These are phyloP conservation scores for Schwanniomyces etchellsii DNA, from an alignment of 1,139 yeast genomes.

Conservation along the genomic window DNA sequence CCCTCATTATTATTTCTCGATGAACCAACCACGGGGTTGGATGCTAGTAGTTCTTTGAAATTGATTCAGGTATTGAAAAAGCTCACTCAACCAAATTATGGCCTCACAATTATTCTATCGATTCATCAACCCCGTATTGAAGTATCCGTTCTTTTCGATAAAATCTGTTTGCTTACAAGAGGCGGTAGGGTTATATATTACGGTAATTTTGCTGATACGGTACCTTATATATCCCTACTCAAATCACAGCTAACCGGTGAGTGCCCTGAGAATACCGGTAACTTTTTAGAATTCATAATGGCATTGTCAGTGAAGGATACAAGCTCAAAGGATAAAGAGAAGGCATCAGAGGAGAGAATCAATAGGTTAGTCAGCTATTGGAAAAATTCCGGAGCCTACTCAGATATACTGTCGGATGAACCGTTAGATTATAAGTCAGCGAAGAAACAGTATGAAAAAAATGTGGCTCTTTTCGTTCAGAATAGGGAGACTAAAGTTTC, in stretches of 20 bases:
- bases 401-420: background rate
- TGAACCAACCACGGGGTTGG: conserved; percentile 88
- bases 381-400: conserved; percentile 23
- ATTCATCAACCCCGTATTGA: conserved; percentile 86
- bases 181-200: conserved; percentile 61
- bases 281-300: conserved; percentile 59
- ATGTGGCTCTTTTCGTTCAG: conserved; percentile 20
- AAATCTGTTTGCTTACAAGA: conserved; percentile 62
- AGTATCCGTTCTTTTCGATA: conserved; percentile 60
- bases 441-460: conserved; percentile 14
- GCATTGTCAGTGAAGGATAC: conserved; percentile 69
- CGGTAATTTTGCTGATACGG: conserved; percentile 45
- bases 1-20: conserved; percentile 77
- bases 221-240: conserved; percentile 16
- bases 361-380: conserved; percentile 43
- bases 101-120: conserved; percentile 68
- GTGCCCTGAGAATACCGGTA: conserved; percentile 6
- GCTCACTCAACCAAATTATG: conserved; percentile 42
- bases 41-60: conserved; percentile 68
- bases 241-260: background rate
- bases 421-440: conserved; percentile 5
- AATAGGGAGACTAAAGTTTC: conserved; percentile 24
- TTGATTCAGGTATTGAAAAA: conserved; percentile 59
- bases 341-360: conserved; percentile 38
- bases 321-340: conserved; percentile 36